Evolutionary conservation across 176 grass and related monocot species (phyloP), one percentile per base, ranked within the genome.

Genomic region (Phyllostachys edulis): DNA sequence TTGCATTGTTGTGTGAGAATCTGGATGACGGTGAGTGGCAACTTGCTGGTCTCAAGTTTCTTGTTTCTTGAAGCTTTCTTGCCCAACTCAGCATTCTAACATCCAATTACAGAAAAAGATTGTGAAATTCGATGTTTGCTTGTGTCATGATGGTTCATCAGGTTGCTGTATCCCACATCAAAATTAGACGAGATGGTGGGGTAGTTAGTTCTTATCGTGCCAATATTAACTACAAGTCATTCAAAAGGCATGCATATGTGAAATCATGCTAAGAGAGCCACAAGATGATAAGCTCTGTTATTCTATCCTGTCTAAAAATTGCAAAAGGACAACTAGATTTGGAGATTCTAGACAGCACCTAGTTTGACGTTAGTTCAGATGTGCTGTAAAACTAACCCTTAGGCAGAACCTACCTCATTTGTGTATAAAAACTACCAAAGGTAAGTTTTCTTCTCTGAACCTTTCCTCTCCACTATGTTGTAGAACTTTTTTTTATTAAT

Each of bases 231-330:
- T 49, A 62, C 16, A 52, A 75, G 18, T 76, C 17, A 49, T 75
- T 75, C 63, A 44, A 3, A 85, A 62, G 82, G 39, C 34, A 89
- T 24, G 62, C 61, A 67, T 40, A 74, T 41, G 36, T 69, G 67
- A 46, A 41, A 67, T 73, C 75, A 67, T 42, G 71, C 34, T 67
- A 56, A 64, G 76, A 84, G 21, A 73, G 11, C 29, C 4, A 26
- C 56, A 49, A 74, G 75, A 78, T 89, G 87, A 11, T 49, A 74
- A 80, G 39, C 21, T 52, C 45, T 49, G 75, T 60, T 75, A 63
- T 71, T 36, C 68, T 77, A 90, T 82, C 78, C 17, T 90, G 56
- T 76, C 72, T 45, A 77, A 65, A 90, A 71, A 4, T 66, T 66
- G 55, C 32, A 69, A 34, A 27, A 21, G 36, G 50, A 59, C 4